Base-by-base conservation (phyloP, 1,284 basidiomycete species). In the Microbotryum violaceum region DNA sequence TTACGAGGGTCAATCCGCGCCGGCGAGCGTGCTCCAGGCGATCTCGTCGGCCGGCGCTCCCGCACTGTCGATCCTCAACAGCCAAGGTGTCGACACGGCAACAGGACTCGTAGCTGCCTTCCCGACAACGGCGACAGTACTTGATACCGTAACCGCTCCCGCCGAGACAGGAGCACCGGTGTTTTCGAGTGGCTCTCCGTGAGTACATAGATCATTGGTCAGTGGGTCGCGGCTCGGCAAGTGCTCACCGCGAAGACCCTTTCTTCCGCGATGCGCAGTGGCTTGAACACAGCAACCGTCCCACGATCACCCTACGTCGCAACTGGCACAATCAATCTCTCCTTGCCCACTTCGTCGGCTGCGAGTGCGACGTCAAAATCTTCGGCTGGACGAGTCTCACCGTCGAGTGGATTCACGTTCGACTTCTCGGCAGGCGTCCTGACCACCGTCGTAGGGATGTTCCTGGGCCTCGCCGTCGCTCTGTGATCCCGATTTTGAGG, bases 31-130 rank as follows among this genome's bases (percentile, higher is more conserved):
- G 29, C 20, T 62, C 10, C 1, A 53, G 8, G 60, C 60, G 16
- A 55, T 62, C 50, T 62, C 57, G 21, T 62, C 63, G 4, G 63
- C 63, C 14, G 63, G 21, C 18, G 63, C 49, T 10, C 60, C 54
- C 9, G 58, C 52, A 21, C 23, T 23, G 1, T 56, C 57, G 9
- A 56, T 64, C 8, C 20, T 42, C 2, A 53, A 27, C 21, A 33
- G 21, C 7, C 54, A 53, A 1, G 58, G 46, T 2, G 9, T 49
- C 33, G 63, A 65, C 33, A 65, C 63, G 16, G 63, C 63, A 18
- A 65, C 63, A 9, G 54, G 42, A 2, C 37, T 62, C 9, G 57
- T 65, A 14, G 53, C 60, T 1, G 59, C 63, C 6, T 65, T 59
- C 51, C 63, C 63, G 9, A 57, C 60, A 6, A 65, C 63, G 3